phyloP scores from a whole-genome alignment of 2,329 filamentous ascomycete species.

The Colletotrichum tofieldiae region DNA sequence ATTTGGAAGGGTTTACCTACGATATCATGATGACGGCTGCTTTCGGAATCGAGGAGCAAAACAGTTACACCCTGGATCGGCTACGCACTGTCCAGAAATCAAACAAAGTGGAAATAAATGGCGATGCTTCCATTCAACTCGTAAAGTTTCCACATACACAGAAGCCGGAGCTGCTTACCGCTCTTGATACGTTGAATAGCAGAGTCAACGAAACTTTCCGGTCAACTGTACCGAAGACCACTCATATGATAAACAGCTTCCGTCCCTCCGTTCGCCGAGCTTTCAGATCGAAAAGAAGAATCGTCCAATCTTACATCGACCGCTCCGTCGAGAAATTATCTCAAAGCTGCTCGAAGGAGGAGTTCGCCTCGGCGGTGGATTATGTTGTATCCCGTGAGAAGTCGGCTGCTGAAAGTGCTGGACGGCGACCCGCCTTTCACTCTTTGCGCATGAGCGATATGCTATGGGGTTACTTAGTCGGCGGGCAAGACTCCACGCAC shows the following conservation, averaged over 20 bases:
- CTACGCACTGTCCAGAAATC: not conserved
- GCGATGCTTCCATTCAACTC: not conserved
- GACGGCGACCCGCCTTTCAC: slow-evolving; percentile 2
- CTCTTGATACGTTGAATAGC: not conserved
- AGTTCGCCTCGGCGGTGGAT: slow-evolving; percentile 14
- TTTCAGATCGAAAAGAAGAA: not conserved
- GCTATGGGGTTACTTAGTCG: slow-evolving; percentile 46
- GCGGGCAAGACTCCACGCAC: slow-evolving; percentile 48
- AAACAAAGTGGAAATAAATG: no score
- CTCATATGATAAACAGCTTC: not conserved
- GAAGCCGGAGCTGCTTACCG: not conserved
- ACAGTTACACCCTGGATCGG: not conserved
- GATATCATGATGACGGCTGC: slow-evolving; percentile 19
- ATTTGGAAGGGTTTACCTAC: slow-evolving; percentile 18
- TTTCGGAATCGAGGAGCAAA: not conserved
- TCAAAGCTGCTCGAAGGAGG: not conserved
- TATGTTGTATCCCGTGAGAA: slow-evolving; percentile 13
- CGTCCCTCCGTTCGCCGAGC: not conserved
- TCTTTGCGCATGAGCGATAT: slow-evolving; percentile 11
- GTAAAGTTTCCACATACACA: not conserved
- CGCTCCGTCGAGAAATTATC: not conserved
- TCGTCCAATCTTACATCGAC: slow-evolving; percentile 13
- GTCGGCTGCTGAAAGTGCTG: not conserved
- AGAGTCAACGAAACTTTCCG: not conserved
- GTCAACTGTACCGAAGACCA: not conserved